These are phyloP conservation scores for Coemansia sp. DNA, from an alignment of 192 early-diverging fungal genomes.

Conservation along the genomic window DNA sequence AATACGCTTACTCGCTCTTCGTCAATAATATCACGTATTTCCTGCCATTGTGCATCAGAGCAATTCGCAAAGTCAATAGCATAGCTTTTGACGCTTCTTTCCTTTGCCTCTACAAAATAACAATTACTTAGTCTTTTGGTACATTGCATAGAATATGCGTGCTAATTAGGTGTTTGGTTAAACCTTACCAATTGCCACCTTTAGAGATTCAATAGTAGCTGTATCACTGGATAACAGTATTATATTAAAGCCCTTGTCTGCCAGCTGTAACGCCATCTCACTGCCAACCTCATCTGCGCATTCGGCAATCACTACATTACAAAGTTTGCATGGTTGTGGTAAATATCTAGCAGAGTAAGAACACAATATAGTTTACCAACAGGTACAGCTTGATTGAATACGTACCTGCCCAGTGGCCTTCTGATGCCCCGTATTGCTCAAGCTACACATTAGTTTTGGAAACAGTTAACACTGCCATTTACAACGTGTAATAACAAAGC, in stretches of 20 bases:
- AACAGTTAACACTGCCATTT: not conserved
- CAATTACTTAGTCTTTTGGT: not conserved
- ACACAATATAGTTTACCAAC: slow-evolving; percentile 3
- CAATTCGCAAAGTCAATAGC: slow-evolving; percentile 77
- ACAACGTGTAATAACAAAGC: not conserved
- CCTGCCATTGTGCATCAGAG: slow-evolving; percentile 42
- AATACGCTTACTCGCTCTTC: slow-evolving; percentile 45
- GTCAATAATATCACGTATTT: slow-evolving; percentile 62
- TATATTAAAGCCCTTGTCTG: slow-evolving; percentile 76
- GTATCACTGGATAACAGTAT: slow-evolving; percentile 77
- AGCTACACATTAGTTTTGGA: slow-evolving; percentile 11
- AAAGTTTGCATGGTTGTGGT: slow-evolving; percentile 56
- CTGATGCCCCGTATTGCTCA: slow-evolving; percentile 44
- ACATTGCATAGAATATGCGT: not conserved
- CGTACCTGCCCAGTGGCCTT: slow-evolving; percentile 57
- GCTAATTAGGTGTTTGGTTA: slow-evolving; percentile 28
- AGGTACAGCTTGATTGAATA: slow-evolving; percentile 11
- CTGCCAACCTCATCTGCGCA: slow-evolving; percentile 95
- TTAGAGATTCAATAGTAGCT: slow-evolving; percentile 72
- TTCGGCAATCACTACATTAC: slow-evolving; percentile 74
- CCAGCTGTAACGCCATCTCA: slow-evolving; percentile 87
- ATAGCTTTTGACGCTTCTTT: slow-evolving; percentile 58
- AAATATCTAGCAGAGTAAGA: slow-evolving; percentile 70
- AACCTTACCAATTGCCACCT: slow-evolving; percentile 59
- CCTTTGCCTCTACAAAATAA: slow-evolving; percentile 29